Percentiles rank a stretch among this genome's conserved stretches.
phyloP scores from a whole-genome alignment of 805 yeast species.

The Lipomyces chichibuensis region DNA sequence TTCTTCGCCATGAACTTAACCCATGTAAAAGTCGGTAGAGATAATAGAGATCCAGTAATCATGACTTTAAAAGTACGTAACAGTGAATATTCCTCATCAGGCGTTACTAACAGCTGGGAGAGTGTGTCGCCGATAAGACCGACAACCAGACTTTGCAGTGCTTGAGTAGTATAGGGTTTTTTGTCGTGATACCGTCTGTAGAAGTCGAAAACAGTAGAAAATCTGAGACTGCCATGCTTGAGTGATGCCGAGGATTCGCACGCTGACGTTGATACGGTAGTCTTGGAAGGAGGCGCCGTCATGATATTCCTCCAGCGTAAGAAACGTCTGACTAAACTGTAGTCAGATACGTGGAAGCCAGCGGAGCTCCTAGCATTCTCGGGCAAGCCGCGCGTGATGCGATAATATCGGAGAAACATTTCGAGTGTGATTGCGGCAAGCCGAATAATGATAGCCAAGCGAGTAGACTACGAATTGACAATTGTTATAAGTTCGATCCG shows the following conservation, averaged over 20 bases:
- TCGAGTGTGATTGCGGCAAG: not conserved
- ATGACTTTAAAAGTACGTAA: constrained; percentile 29
- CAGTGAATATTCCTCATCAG: constrained; percentile 20
- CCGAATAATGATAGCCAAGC: not conserved
- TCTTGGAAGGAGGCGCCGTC: constrained; percentile 2
- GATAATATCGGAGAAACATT: not conserved
- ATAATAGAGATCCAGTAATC: constrained; percentile 25
- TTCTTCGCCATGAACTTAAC: constrained; percentile 26
- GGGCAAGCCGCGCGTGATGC: not conserved
- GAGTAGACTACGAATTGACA: not conserved
- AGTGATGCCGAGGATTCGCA: not conserved
- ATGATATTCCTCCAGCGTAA: not conserved
- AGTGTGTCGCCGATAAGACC: constrained; percentile 23
- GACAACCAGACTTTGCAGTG: constrained; percentile 25
- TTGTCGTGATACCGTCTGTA: constrained; percentile 29
- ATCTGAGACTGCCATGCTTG: not conserved
- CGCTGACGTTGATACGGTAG: not conserved
- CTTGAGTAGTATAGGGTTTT: constrained; percentile 30
- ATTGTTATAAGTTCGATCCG: no score
- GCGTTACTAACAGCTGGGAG: constrained; percentile 22
- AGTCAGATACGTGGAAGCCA: not conserved
- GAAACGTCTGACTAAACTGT: not conserved
- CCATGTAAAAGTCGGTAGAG: constrained; percentile 32
- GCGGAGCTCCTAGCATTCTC: not conserved
- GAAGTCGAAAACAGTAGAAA: constrained; percentile 4